These are phyloP conservation scores for Zygosaccharomyces sapae DNA, from an alignment of 1,139 yeast species.

Conservation along the genomic window DNA sequence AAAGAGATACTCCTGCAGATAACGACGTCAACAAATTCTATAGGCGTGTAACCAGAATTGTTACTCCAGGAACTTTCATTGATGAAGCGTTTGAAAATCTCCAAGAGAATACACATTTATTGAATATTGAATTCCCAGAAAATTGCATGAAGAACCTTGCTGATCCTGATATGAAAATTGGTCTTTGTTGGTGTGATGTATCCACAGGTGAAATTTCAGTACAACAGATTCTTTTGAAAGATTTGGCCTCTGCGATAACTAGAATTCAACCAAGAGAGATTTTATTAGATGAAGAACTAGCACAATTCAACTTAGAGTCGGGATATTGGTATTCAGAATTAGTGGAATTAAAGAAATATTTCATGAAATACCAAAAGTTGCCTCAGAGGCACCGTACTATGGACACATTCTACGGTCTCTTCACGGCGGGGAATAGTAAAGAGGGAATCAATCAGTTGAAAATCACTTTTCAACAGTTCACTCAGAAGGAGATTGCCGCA, in stretches of 20 bases:
- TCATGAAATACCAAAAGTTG: constrained; percentile 50
- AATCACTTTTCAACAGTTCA: constrained; percentile 33
- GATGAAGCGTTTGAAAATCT: constrained; percentile 81
- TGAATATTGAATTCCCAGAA: constrained; percentile 59
- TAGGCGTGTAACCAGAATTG: constrained; percentile 71
- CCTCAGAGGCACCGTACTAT: constrained; percentile 37
- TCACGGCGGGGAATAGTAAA: constrained; percentile 24
- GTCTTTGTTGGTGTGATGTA: constrained; percentile 85
- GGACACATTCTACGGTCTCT: constrained; percentile 34
- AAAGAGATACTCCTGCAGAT: constrained; percentile 21
- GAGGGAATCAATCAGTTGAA: constrained; percentile 25
- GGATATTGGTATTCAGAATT: constrained; percentile 58
- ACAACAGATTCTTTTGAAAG: constrained; percentile 40
- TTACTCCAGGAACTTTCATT: constrained; percentile 89
- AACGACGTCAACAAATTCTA: constrained; percentile 44
- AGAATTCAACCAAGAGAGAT: constrained; percentile 40
- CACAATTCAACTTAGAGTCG: constrained; percentile 36
- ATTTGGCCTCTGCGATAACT: constrained; percentile 36
- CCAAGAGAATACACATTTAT: constrained; percentile 63
- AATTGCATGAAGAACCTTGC: constrained; percentile 43
- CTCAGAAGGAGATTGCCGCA: constrained; percentile 49
- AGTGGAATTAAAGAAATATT: constrained; percentile 57
- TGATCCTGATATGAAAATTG: constrained; percentile 51
- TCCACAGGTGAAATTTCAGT: constrained; percentile 74
- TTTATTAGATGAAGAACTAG: constrained; percentile 35